Evolutionary conservation across 139 green algal genomes (phyloP).

Genomic region (Coelastrella sp.): DNA sequence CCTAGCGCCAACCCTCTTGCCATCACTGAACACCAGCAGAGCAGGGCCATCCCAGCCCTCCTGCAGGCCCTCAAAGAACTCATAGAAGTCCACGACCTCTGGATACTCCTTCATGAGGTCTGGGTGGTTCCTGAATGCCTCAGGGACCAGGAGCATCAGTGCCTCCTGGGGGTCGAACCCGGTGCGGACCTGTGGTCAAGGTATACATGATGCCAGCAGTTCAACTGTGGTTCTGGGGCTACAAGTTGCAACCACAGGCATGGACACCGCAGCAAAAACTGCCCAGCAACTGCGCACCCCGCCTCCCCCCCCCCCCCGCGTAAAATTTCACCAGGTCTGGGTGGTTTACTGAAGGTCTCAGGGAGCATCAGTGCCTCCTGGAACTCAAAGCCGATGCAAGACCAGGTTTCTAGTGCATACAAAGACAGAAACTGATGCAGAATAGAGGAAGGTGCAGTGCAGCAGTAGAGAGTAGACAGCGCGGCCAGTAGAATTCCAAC

Average conservation of each 20-base stretch:
- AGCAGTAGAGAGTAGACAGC: no score
- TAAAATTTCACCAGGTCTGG: no score
- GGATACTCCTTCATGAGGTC: conserved; percentile 86
- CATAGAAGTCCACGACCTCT: conserved; percentile 91
- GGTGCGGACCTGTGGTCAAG: conserved; percentile 54
- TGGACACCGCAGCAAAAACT: no score
- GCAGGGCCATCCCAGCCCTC: conserved; percentile 99
- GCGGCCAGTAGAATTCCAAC: no score
- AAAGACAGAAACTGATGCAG: background rate
- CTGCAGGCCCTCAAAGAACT: conserved; percentile 98
- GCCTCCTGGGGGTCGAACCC: conserved; percentile 85
- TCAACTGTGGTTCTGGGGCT: no score
- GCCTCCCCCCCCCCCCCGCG: no score
- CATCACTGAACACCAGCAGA: conserved; percentile 98
- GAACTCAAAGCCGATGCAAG: no score
- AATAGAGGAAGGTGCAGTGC: background rate
- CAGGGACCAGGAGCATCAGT: conserved; percentile 98
- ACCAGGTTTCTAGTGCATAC: background rate
- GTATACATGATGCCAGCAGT: background rate
- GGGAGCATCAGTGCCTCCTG: background rate
- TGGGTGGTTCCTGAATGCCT: conserved; percentile 92
- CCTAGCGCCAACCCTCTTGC: conserved; percentile 89
- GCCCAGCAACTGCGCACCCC: no score
- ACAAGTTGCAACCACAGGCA: no score
- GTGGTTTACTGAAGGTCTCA: background rate